Base-by-base conservation (phyloP, 257 asterid genomes). In the Nicotiana paniculata region DNA sequence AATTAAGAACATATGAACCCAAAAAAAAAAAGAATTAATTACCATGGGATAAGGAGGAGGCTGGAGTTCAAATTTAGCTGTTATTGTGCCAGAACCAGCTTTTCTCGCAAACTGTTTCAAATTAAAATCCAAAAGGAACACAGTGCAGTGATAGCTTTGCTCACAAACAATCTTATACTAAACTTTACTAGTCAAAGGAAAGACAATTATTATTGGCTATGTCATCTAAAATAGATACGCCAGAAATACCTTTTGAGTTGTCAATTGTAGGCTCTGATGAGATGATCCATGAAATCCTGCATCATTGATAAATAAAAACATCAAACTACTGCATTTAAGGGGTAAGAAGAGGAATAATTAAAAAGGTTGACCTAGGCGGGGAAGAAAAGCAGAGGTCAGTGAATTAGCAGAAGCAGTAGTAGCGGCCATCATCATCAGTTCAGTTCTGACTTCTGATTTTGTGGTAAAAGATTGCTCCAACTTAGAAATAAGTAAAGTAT, bases 11-110 rank as follows among this genome's bases (percentile, higher is more conserved):
- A n/a, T 9, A 61, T 7, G 24, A 61, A 24, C 3, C 6, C 67
- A 61, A 9, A 21, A 24, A 16, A 7, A 12, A 3, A 28, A 28
- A 28, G 1, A 28, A 28, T 28, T 28, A 39, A 1, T 15, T 89
- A 96, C 99, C 83, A 89, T 86, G 16, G 93, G 63, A 83, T 93
- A 96, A 3, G 99, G 98, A 26, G 99, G 99, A 75, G 96, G 89
- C 84, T 86, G 90, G 66, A 89, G 92, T 55, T 94, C 95, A 84
- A 96, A 69, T 83, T 84, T 92, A 39, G 97, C 97, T 6, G 89
- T 91, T 69, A 94, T 85, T 82, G 78, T 85, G 79, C 77, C 90
- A 81, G n/a, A 88, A 84, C 46, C 82, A 82, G 76, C 87, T 43
- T 72, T 90, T 83, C 88, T 90, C 30, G 65, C 84, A 84, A 62